Evolutionary conservation across 176 grass and related monocot species (phyloP).

Genomic region (Zoysia pacifica): DNA sequence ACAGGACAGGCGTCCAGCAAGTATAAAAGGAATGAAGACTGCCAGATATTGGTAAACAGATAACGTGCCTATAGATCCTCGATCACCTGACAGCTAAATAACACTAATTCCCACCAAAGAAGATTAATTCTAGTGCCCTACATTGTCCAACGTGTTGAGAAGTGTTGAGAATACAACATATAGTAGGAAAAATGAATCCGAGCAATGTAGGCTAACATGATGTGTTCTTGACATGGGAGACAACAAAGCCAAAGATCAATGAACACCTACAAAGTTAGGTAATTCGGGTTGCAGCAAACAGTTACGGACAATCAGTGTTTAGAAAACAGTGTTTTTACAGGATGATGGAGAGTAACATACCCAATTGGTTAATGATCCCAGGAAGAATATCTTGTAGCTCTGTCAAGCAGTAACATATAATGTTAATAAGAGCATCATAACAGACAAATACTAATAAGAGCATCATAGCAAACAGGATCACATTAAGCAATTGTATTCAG

Average conservation of each 20-base stretch:
- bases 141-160: neutral
- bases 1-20: neutral
- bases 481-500: neutral
- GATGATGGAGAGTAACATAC: constrained; percentile 41
- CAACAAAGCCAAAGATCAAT: neutral
- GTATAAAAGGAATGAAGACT: neutral
- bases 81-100: neutral
- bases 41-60: neutral
- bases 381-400: constrained; percentile 98
- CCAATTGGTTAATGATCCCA: constrained; percentile 91
- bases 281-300: neutral
- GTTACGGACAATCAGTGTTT: neutral
- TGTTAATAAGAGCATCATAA: constrained; percentile 2
- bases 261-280: neutral
- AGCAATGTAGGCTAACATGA: neutral
- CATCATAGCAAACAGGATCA: too few species aligned
- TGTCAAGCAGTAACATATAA: constrained; percentile 43
- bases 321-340: neutral
- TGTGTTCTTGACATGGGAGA: neutral
- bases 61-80: neutral
- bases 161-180: neutral
- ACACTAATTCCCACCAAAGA: neutral
- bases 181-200: neutral
- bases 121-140: neutral
- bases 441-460: too few species aligned